Percentiles rank a stretch among this genome's conserved stretches.
phyloP scores from a whole-genome alignment of 371 early-diverging fungal genomes.

The Umbelopsis sp. region DNA sequence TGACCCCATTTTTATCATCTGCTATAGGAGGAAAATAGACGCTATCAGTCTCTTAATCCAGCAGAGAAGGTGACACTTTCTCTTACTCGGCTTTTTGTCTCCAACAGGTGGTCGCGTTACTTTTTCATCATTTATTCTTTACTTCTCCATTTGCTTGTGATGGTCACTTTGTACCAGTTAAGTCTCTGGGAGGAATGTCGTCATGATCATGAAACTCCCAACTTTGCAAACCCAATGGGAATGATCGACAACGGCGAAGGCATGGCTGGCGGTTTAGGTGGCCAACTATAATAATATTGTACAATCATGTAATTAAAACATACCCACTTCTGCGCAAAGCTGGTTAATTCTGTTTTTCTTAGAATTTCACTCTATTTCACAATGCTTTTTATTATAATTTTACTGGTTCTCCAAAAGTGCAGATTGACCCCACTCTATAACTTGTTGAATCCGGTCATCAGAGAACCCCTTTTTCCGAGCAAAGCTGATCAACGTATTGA shows the following conservation, averaged over 20 bases:
- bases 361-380: too few relatives aligned
- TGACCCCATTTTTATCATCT: too few relatives aligned
- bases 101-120: conserved; percentile 75
- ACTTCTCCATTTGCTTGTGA: conserved; percentile 78
- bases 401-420: not conserved
- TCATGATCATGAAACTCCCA: conserved; percentile 62
- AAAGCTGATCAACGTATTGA: conserved; percentile 48
- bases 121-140: conserved; percentile 74
- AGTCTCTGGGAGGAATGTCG: conserved; percentile 72
- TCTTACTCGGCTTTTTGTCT: conserved; percentile 69
- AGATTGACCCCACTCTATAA: conserved; percentile 30
- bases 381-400: not conserved
- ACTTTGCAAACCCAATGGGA: conserved; percentile 35
- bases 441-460: conserved; percentile 24
- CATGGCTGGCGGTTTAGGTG: conserved; percentile 6
- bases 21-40: conserved; percentile 67
- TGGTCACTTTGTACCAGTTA: conserved; percentile 70
- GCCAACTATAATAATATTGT: not conserved
- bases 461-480: conserved; percentile 37
- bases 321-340: not conserved
- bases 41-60: conserved; percentile 75
- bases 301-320: conserved; percentile 16
- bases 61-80: conserved; percentile 74
- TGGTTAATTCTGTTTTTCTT: not conserved
- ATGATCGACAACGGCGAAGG: conserved; percentile 14